Base-by-base conservation (phyloP, 208 protist genomes). In the Crithidia acanthocephali region DNA sequence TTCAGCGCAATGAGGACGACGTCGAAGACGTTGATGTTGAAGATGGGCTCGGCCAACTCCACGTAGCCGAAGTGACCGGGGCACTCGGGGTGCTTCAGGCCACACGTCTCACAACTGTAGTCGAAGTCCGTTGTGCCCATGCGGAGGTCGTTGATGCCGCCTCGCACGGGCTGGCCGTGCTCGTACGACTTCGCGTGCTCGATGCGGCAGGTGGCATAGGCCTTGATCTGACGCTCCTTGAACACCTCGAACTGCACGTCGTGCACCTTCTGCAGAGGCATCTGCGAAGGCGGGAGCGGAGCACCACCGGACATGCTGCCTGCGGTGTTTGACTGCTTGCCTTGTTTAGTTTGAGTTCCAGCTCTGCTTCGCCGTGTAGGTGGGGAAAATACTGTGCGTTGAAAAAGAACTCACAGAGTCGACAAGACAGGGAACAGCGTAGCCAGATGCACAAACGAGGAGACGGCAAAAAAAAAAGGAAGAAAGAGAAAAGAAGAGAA, bases 11-110 rank as follows among this genome's bases (percentile, higher is more conserved):
- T 94, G 44, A 99, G 48, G 22, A 99, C 85, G n/a, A 92, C 82
- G 22, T 97, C 85, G 30, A 99, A 85, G 59, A 99, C 99, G 27
- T 97, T 95, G 59, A 98, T 87, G 83, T 99, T 98, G 83, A 98
- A 99, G 35, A 99, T 89, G 10, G 98, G 98, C 80, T 98, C 91
- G 8, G 87, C 93, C 7, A 99, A 93, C 44, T 99, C 94, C 15
- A 99, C 84, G 83, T 99, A 97, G n/a, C 98, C 99, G 80, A 99
- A 99, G 84, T 99, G 99, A 11, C 99, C 99, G 3, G 98, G 98
- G 74, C 92, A 97, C 55, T 94, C 85, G 13, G 88, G 87, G 66
- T 95, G 86, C 47, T 79, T 84, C 64, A 87, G 76, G 22, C 87
- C 77, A 76, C 92, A 97, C 42, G 90, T 95, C 67, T 93, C 88